Base-by-base conservation (phyloP, 306 rosid genomes). In the Arachis stenosperma region DNA sequence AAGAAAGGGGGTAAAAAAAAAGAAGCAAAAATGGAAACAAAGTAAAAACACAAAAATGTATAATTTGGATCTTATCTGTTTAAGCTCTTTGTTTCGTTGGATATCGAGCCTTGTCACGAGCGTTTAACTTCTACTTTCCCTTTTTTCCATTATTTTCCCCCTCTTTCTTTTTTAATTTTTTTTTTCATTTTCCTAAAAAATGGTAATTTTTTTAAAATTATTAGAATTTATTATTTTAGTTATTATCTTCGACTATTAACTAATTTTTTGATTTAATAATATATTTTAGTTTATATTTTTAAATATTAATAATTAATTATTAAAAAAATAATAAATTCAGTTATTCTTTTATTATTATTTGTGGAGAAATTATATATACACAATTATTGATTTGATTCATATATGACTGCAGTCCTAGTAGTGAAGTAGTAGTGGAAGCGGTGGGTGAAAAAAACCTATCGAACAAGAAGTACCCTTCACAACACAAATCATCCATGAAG, bases 81-180 rank as follows among this genome's bases (percentile, higher is more conserved):
- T 43, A 78, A 54, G 78, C 61, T 68, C 76, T 66, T 59, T 48
- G 75, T 43, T 71, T 68, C 82, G 82, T 89, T 11, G 89, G 83
- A 65, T 79, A 27, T 74, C 78, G 93, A 61, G 88, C 90, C 79
- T 12, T 51, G 64, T 85, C 85, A 83, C 94, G 79, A 83, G 80
- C 46, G 53, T 30, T 48, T 33, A 33, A 33, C 37, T 60, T 51
- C 40, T 43, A 0, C 58, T 43, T 65, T 64, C 27, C 39, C 3
- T 41, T 55, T 80, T 36, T 12, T 41, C 33, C 2, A 52, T 48
- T 48, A 48, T 48, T 48, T 9, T 15, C 33, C 30, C 30, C 33
- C 4, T 15, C 59, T 17, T 54, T 3, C 11, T 15, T 22, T 22
- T 22, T 22, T 22, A 22, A 22, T 22, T 22, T 22, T 22, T 22